Evolutionary conservation across 768 basidiomycete genomes (phyloP), one percentile per base, ranked within the genome.

Genomic region (Collybia sp.): DNA sequence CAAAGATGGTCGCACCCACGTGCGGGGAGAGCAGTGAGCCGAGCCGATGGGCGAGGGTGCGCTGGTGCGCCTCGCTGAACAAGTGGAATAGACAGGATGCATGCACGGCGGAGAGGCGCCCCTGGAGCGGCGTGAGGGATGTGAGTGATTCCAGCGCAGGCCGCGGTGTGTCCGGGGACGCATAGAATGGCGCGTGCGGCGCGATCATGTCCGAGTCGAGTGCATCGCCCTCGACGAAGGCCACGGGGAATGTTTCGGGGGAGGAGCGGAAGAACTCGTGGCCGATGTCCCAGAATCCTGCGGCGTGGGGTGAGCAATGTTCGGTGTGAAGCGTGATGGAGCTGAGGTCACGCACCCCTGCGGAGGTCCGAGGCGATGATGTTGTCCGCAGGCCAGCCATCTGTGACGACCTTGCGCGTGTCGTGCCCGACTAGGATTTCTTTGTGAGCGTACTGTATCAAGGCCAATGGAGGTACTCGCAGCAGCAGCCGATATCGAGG

Each of bases 281-380:
- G 2, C 80, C 80, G 1, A 77, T 60, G 4, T 75, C 66, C 79
- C 78, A 81, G 50, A 76, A 73, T 30, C 67, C 79, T 80, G 47
- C 17, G 16, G 13, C 33, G n/a, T n/a, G 35, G 11, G 34, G 16
- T 9, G 11, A 37, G 8, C 25, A 25, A 2, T n/a, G n/a, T n/a
- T n/a, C n/a, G n/a, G n/a, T n/a, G n/a, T n/a, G n/a, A n/a, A n/a
- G n/a, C n/a, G n/a, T n/a, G n/a, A n/a, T n/a, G n/a, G n/a, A n/a
- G n/a, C n/a, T n/a, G 43, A 15, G 6, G 16, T 3, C 9, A 33
- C 36, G 8, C n/a, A 65, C 65, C 61, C 57, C 49, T 54, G 8
- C 49, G 54, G 12, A 69, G 49, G 48, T 67, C 67, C 4, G 57
- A 61, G 34, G 58, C 65, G 16, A 68, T 57, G 17, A 59, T 52